Evolutionary conservation across 2,329 filamentous ascomycete species (phyloP).

Genomic region (Aspergillaceae sp.): DNA sequence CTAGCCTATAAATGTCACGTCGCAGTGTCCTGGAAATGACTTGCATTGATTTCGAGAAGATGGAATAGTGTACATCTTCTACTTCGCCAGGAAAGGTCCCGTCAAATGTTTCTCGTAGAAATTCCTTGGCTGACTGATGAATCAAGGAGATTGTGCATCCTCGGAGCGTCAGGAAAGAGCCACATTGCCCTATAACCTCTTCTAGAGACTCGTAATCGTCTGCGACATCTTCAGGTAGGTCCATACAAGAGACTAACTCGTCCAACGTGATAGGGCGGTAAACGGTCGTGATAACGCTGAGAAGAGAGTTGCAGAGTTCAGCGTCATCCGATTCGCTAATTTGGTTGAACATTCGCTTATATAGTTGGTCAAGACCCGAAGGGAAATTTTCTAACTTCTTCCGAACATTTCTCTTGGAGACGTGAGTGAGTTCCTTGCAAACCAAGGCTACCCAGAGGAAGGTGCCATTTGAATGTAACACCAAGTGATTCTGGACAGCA

Average conservation of each 20-base stretch:
- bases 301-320: not conserved
- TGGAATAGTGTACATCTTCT: not conserved
- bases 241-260: not conserved
- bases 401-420: not conserved
- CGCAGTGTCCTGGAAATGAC: not conserved
- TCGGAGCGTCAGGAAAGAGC: conserved; percentile 8
- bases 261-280: not conserved
- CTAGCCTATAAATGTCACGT: not conserved
- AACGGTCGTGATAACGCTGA: not conserved
- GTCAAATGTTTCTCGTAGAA: not conserved
- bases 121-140: conserved; percentile 12
- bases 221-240: conserved; percentile 1
- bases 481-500: not conserved
- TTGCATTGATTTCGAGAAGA: not conserved
- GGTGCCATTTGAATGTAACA: not conserved
- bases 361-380: not conserved
- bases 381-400: too few relatives aligned
- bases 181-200: conserved; percentile 1
- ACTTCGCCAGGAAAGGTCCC: not conserved
- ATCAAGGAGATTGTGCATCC: conserved; percentile 7
- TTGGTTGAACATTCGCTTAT: not conserved
- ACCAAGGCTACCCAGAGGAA: not conserved
- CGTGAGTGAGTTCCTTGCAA: not conserved
- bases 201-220: not conserved
- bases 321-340: not conserved